phyloP scores from a whole-genome alignment of 1,284 basidiomycete species.

The Pseudozyma sp. region DNA sequence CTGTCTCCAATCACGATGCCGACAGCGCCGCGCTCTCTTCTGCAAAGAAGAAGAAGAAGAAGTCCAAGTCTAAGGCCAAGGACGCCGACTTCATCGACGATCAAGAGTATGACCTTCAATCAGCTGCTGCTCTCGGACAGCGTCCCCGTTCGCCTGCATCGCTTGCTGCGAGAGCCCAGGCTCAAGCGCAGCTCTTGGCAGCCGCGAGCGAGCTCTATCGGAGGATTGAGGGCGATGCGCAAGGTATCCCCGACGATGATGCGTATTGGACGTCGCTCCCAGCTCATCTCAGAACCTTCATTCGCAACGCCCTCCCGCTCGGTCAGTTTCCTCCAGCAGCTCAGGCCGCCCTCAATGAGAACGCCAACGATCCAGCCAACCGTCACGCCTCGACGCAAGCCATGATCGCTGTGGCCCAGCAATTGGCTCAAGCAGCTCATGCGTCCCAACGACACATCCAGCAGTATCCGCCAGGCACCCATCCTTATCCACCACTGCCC shows the following conservation, averaged over 20 bases:
- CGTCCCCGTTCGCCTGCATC: constrained; percentile 47
- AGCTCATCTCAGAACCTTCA: constrained; percentile 73
- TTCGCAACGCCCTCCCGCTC: constrained; percentile 73
- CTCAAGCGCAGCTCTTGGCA: constrained; percentile 65
- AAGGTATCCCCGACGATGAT: constrained; percentile 71
- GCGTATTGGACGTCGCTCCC: constrained; percentile 75
- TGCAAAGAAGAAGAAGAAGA: constrained; percentile 63
- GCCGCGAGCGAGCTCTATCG: constrained; percentile 67
- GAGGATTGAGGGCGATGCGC: constrained; percentile 66
- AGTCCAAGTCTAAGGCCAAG: constrained; percentile 59
- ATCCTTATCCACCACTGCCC: constrained; percentile 58
- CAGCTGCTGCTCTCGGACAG: constrained; percentile 36
- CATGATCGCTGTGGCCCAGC: constrained; percentile 69
- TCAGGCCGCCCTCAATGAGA: constrained; percentile 49
- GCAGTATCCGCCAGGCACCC: constrained; percentile 57
- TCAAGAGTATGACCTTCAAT: constrained; percentile 44
- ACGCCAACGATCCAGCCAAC: constrained; percentile 55
- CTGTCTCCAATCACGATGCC: constrained; percentile 32
- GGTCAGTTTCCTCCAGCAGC: constrained; percentile 62
- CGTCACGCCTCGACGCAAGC: constrained; percentile 65
- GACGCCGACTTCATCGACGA: constrained; percentile 46
- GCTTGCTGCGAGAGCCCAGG: constrained; percentile 60
- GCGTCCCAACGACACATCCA: constrained; percentile 63
- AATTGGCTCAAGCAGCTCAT: constrained; percentile 66
- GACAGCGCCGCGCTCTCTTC: constrained; percentile 39